Percentiles rank a stretch among this genome's conserved stretches.
Evolutionary conservation across 129 eudicot genomes (phyloP).

Genomic region (Erigeron canadensis): DNA sequence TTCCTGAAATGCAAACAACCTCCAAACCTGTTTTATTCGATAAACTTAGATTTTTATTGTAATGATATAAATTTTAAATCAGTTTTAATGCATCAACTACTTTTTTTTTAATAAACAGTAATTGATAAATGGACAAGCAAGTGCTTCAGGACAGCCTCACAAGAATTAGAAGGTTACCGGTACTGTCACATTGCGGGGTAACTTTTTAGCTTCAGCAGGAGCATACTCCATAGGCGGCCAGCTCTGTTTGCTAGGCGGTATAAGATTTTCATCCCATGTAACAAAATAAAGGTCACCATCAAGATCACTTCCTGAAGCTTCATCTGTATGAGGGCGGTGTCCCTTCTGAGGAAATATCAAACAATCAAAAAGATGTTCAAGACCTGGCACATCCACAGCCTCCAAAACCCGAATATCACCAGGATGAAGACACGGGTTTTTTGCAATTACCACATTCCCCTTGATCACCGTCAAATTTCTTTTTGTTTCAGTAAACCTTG

Average conservation of each 20-base stretch:
- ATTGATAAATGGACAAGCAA: background rate
- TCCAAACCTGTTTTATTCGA: background rate
- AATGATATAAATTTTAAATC: background rate
- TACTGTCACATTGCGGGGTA: conserved; percentile 50
- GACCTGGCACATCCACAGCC: conserved; percentile 59
- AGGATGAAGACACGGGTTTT: conserved; percentile 82
- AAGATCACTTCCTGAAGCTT: conserved; percentile 78
- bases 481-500: conserved; percentile 38
- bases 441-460: conserved; percentile 62
- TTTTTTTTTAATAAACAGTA: background rate
- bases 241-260: conserved; percentile 66
- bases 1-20: background rate
- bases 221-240: conserved; percentile 70
- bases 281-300: conserved; percentile 78
- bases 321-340: conserved; percentile 67
- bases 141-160: background rate
- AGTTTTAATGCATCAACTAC: background rate
- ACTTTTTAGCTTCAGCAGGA: conserved; percentile 38
- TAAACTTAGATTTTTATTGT: background rate
- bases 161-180: conserved; percentile 30
- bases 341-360: conserved; percentile 77
- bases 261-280: conserved; percentile 65
- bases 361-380: conserved; percentile 66
- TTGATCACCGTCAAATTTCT: conserved; percentile 42
- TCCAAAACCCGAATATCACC: conserved; percentile 69